phyloP scores from a whole-genome alignment of 169 alveolate genomes.

The Plasmodium chabaudi region DNA sequence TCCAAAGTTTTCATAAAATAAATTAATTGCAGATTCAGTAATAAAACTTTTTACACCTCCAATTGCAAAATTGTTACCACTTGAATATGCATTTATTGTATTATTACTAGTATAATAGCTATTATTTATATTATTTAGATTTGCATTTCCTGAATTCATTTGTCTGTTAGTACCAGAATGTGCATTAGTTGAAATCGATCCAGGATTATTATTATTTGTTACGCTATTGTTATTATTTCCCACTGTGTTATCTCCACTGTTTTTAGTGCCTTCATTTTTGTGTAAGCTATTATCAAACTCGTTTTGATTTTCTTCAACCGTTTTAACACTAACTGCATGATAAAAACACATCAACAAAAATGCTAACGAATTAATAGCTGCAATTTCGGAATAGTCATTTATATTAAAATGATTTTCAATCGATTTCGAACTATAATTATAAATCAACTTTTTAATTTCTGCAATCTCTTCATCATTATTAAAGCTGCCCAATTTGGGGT shows the following conservation, averaged over 20 bases:
- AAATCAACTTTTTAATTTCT: too few relatives aligned
- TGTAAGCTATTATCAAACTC: neutral
- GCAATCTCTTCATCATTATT: too few relatives aligned
- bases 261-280: neutral
- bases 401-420: constrained; percentile 61
- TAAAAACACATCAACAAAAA: constrained; percentile 45
- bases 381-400: constrained; percentile 68
- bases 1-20: constrained; percentile 61
- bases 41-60: constrained; percentile 34
- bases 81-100: too few relatives aligned
- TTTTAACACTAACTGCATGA: constrained; percentile 9
- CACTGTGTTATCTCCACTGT: neutral
- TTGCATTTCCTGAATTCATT: neutral
- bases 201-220: neutral
- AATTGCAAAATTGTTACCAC: too few relatives aligned
- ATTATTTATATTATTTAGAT: neutral
- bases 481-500: neutral
- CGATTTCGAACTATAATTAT: constrained; percentile 7
- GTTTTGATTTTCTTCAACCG: neutral
- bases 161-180: neutral
- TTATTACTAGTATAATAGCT: too few relatives aligned
- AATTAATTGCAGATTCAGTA: constrained; percentile 38
- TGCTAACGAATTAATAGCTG: constrained; percentile 61
- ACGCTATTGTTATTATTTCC: neutral
- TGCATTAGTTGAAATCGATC: neutral